These are phyloP conservation scores for Xylariaceae sp. DNA, from an alignment of 2,329 filamentous ascomycete species.

Conservation along the genomic window DNA sequence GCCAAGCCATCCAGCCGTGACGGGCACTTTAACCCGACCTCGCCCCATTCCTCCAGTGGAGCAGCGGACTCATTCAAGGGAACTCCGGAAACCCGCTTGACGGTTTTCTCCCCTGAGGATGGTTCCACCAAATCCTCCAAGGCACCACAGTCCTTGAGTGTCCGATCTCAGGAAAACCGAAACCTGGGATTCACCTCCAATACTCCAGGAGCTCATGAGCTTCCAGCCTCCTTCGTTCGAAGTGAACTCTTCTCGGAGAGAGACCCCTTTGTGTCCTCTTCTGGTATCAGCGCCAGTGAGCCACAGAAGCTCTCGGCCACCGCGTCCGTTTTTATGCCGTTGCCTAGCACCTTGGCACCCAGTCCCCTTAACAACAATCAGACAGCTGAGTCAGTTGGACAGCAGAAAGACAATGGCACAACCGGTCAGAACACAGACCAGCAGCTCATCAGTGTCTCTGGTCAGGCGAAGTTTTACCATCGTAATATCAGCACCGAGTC, in stretches of 20 bases:
- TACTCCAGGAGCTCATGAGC: slow-evolving; percentile 25
- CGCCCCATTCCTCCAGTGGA: slow-evolving; percentile 48
- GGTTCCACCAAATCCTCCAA: slow-evolving; percentile 42
- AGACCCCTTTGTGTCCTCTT: slow-evolving; percentile 51
- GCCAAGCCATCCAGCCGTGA: slow-evolving; percentile 39
- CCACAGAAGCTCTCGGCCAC: slow-evolving; percentile 56
- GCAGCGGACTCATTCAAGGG: slow-evolving; percentile 53
- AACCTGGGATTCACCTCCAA: slow-evolving; percentile 24
- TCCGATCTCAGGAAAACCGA: slow-evolving; percentile 29
- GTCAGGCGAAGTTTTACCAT: slow-evolving; percentile 29
- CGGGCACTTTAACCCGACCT: slow-evolving; percentile 40
- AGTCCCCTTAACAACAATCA: slow-evolving; percentile 15
- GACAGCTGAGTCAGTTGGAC: slow-evolving; percentile 18
- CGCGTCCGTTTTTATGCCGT: slow-evolving; percentile 57
- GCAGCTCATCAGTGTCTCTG: slow-evolving; percentile 5
- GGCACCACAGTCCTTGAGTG: slow-evolving; percentile 32
- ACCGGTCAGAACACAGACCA: slow-evolving; percentile 10
- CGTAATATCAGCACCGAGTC: slow-evolving; percentile 42
- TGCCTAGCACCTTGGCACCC: slow-evolving; percentile 32
- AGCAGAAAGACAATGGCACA: slow-evolving; percentile 17
- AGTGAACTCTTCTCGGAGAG: slow-evolving; percentile 30
- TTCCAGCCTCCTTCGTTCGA: slow-evolving; percentile 22
- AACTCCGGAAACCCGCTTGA: slow-evolving; percentile 60
- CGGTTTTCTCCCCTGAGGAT: slow-evolving; percentile 59
- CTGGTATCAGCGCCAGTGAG: slow-evolving; percentile 30